These are phyloP conservation scores for cucumber (Cucumis sativus) DNA, from an alignment of 306 rosid species.

Conservation along the genomic window DNA sequence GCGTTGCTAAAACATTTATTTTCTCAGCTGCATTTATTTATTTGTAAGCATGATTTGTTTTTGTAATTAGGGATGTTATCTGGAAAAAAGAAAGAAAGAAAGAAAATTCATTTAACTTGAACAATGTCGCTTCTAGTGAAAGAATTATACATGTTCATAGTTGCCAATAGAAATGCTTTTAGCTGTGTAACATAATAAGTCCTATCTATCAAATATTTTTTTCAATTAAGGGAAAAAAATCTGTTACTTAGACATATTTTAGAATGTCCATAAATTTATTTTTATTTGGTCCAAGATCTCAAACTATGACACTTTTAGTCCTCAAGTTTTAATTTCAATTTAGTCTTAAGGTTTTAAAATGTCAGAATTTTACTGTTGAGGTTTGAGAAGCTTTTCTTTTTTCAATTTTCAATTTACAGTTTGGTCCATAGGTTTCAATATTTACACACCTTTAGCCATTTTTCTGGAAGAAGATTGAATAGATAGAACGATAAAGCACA, in stretches of 20 bases:
- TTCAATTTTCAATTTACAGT: too few species aligned
- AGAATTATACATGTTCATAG: conserved; percentile 3
- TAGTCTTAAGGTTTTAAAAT: too few species aligned
- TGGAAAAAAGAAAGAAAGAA: not conserved
- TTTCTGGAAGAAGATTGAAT: too few species aligned
- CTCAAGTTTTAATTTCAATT: too few species aligned
- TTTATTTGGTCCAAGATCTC: too few species aligned
- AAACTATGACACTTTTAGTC: too few species aligned
- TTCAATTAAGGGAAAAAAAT: not conserved
- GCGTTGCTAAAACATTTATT: not conserved
- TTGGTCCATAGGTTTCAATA: too few species aligned
- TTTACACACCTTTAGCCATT: too few species aligned
- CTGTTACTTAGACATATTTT: not conserved
- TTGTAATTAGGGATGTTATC: not conserved
- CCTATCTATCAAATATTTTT: not conserved
- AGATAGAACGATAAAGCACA: not conserved
- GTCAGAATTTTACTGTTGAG: too few species aligned
- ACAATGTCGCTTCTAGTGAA: not conserved
- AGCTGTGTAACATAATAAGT: not conserved
- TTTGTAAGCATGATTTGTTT: not conserved
- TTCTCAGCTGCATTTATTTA: not conserved
- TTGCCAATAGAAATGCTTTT: not conserved
- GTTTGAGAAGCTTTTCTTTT: too few species aligned
- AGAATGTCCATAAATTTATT: too few species aligned
- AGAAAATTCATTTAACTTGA: not conserved